Evolutionary conservation across 305 asterid species (phyloP).

Genomic region (Plantago coronopus): DNA sequence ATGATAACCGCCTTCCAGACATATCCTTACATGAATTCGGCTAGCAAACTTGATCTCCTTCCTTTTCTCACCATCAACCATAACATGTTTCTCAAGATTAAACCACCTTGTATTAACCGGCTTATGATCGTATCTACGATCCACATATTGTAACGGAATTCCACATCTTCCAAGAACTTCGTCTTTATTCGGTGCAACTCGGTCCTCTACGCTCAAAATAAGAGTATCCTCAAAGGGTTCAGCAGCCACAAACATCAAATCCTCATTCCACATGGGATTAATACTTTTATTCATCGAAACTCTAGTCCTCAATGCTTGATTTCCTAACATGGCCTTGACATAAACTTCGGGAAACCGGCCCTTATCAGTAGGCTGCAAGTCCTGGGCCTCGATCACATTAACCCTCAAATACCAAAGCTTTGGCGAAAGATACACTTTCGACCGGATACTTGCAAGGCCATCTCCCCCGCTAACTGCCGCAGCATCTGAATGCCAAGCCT

Average conservation of each 20-base stretch:
- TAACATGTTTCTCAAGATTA: constrained; percentile 57
- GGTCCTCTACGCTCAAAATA: constrained; percentile 58
- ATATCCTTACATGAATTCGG: constrained; percentile 58
- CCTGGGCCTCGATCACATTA: constrained; percentile 74
- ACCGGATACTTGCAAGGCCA: constrained; percentile 50
- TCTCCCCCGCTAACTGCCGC: constrained; percentile 64
- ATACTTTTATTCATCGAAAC: constrained; percentile 51
- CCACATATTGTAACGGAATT: constrained; percentile 50
- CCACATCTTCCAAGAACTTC: constrained; percentile 58
- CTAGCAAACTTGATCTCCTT: constrained; percentile 65
- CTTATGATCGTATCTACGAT: constrained; percentile 58
- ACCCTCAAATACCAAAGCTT: constrained; percentile 69
- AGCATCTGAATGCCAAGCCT: constrained; percentile 80
- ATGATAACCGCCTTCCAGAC: constrained; percentile 74
- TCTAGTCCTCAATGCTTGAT: constrained; percentile 52
- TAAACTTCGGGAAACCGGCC: constrained; percentile 57
- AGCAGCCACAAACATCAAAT: constrained; percentile 73
- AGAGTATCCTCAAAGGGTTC: constrained; percentile 75
- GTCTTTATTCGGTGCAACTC: constrained; percentile 58
- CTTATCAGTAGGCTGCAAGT: constrained; percentile 49
- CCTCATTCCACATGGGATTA: constrained; percentile 76
- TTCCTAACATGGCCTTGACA: constrained; percentile 63
- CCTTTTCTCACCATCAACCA: constrained; percentile 55
- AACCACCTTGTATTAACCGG: constrained; percentile 55
- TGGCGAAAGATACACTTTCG: constrained; percentile 66